A percentile compares a stretch with the other conserved stretches of the same genome.
Evolutionary conservation across 441 rosid species (phyloP).

Genomic region (Pelargonium citronellum): DNA sequence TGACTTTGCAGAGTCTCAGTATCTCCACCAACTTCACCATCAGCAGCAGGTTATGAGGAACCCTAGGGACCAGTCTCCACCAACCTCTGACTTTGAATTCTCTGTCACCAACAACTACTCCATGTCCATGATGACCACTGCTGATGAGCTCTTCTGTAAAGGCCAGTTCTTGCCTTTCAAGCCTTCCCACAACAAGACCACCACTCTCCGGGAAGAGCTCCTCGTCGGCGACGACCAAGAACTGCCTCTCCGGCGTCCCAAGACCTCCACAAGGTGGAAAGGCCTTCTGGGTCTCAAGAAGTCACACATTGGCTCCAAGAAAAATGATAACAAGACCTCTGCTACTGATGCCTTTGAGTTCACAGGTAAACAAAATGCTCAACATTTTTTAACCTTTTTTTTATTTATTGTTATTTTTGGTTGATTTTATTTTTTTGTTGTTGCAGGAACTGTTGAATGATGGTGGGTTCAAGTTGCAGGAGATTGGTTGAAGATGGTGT

Average conservation of each 20-base stretch:
- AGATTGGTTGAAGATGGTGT: conserved; percentile 32
- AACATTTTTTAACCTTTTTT: not conserved
- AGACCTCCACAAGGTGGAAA: conserved; percentile 68
- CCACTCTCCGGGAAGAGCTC: conserved; percentile 81
- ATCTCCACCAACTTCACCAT: not conserved
- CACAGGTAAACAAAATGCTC: conserved; percentile 35
- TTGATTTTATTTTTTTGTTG: conserved; percentile 9
- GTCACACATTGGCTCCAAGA: conserved; percentile 63
- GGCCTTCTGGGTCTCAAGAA: conserved; percentile 70
- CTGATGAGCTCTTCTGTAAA: conserved; percentile 86
- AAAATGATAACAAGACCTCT: conserved; percentile 21
- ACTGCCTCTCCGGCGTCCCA: conserved; percentile 47
- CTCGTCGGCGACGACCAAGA: conserved; percentile 52
- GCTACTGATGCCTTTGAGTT: conserved; percentile 19
- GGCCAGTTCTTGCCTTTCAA: conserved; percentile 83
- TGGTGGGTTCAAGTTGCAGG: conserved; percentile 48
- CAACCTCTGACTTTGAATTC: conserved; percentile 71
- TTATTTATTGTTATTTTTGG: not conserved
- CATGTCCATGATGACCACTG: conserved; percentile 64
- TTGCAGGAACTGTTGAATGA: conserved; percentile 51
- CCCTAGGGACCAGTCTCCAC: conserved; percentile 4
- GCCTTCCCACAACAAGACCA: conserved; percentile 38
- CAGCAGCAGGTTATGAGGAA: not conserved
- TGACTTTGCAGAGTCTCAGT: conserved; percentile 22
- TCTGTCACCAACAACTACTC: conserved; percentile 47